Evolutionary conservation across 148 eudicot genomes (phyloP).

Genomic region (Rhododendron kiyosumense): DNA sequence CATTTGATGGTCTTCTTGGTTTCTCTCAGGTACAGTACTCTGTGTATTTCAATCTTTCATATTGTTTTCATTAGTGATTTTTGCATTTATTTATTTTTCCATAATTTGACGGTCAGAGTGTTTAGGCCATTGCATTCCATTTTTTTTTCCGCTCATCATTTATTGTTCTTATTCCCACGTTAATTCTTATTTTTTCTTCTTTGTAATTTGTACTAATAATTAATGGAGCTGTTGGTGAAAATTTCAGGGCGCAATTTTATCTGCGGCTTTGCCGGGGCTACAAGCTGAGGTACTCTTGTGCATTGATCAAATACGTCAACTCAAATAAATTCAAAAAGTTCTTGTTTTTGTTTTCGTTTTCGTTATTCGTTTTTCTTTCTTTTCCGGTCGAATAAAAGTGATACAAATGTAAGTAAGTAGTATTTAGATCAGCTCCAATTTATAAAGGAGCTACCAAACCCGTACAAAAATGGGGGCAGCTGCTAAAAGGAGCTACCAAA

Average conservation of each 20-base stretch:
- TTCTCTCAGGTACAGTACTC: slow-evolving; percentile 68
- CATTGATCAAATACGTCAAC: background rate
- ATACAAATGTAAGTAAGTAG: no score
- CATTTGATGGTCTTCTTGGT: slow-evolving; percentile 90
- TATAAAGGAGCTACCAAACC: no score
- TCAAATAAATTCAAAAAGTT: background rate
- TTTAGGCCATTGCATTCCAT: no score
- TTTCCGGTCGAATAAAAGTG: no score
- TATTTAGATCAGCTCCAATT: no score
- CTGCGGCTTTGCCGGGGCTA: slow-evolving; percentile 79
- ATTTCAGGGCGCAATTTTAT: slow-evolving; percentile 71
- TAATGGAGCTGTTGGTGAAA: background rate
- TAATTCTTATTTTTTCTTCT: background rate
- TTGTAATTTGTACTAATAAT: background rate
- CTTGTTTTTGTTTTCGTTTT: background rate
- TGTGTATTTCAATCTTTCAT: background rate
- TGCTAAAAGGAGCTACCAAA: background rate
- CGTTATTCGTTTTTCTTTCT: background rate
- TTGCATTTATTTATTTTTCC: background rate
- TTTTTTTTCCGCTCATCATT: no score
- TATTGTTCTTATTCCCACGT: no score
- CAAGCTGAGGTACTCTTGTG: slow-evolving; percentile 51
- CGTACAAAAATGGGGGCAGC: no score
- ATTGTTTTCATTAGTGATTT: background rate
- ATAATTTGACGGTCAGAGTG: no score